Evolutionary conservation across 306 rosid genomes (phyloP), one percentile per base, ranked within the genome.

Genomic region (Astragalus membranaceus): DNA sequence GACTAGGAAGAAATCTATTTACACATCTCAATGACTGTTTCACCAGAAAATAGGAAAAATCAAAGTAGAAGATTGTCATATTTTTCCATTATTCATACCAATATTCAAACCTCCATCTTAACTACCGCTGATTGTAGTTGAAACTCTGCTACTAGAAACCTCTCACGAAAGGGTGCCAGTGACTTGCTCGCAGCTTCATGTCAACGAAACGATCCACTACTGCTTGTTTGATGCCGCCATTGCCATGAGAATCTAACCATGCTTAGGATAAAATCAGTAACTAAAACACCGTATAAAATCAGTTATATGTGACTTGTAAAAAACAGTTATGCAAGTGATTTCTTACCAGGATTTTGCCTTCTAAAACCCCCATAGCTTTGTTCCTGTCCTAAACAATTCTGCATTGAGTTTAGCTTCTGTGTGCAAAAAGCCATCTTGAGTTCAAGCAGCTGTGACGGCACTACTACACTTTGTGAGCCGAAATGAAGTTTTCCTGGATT

Each of bases 311-410:
- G 48, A 64, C 59, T 70, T 33, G 0, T 26, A 20, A 32, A 29
- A 77, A 74, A 15, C 44, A 53, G 30, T 8, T 55, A 33, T 2
- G 54, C 20, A 47, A 59, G 32, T 67, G 43, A 47, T 44, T 47
- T 52, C 76, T 67, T 75, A 82, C 87, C 84, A 4, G 59, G 36
- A 70, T 23, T 44, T 54, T 69, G 54, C 66, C 43, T 35, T 6
- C 54, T 8, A 23, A 68, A 59, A 58, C 47, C 53, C 9, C 48
- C 63, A 42, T 23, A 71, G 44, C 48, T 26, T 57, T 69, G 64
- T 8, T 16, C 56, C 53, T 79, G 64, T 42, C 53, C 77, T 3
- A 74, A 69, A 16, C 52, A 59, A 51, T 39, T 32, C 67, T 32
- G 79, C 82, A 53, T 39, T 67, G 74, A 53, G 54, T 62, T 84